Base-by-base conservation (phyloP, 805 yeast species). In the Cyberlindnera suaveolens region DNA sequence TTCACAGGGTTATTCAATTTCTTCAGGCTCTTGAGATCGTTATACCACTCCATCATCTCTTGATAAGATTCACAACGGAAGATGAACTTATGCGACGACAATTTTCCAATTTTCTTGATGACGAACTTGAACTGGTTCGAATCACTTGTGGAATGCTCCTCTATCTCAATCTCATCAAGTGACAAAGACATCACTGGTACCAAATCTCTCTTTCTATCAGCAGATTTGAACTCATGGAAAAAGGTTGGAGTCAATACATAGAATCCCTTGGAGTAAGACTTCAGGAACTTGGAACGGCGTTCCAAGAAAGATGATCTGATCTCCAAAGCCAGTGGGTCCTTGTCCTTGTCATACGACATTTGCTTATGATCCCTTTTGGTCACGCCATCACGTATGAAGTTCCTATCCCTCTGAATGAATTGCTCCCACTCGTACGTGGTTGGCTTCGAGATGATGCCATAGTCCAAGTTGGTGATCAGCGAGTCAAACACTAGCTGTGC, bases 51-150 rank as follows among this genome's bases (percentile, higher is more conserved):
- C 61, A 82, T 78, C 91, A 89, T 86, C 29, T 74, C 63, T 34
- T 81, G 84, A 54, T 84, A 85, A 39, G 84, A 76, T 56, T 85
- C 93, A n/a, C 95, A 82, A 51, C 95, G 75, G 68, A 91, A 90
- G n/a, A 90, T 93, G 87, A 93, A 88, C 56, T 88, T 89, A 65
- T 90, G 97, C 35, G 88, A 86, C 48, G 80, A 82, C 49, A 87
- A 72, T 46, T 84, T 66, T 13, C 93, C 93, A 47, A 80, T 78
- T 49, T 82, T 80, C 56, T 84, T 86, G 47, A 91, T 68, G 10
- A 89, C 85, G 64, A 91, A 93, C 65, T 89, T 89, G 61, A 80
- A 80, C 32, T 71, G 61, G 41, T 65, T 69, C 23, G 81, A 78
- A 51, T 83, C 87, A 54, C 79, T 80, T 59, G 80, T 79, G 11